These are phyloP conservation scores for Wickerhamomyces sydowiorum DNA, from an alignment of 805 yeast genomes.

Conservation along the genomic window DNA sequence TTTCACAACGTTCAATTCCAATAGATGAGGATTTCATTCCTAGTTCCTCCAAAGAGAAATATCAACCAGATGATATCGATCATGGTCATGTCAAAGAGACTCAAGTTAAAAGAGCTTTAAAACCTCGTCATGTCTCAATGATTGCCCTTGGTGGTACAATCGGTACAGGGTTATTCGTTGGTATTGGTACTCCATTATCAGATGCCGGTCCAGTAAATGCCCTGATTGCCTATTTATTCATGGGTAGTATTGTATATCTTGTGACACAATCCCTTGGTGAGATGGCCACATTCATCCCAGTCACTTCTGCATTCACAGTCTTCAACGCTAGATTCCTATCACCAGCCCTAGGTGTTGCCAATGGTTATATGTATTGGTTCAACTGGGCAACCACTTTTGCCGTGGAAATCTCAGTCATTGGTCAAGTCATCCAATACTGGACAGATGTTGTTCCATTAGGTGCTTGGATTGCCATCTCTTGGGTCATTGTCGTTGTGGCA, in stretches of 20 bases:
- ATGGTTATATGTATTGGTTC: slow-evolving; percentile 69
- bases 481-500: slow-evolving; percentile 35
- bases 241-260: slow-evolving; percentile 54
- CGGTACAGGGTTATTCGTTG: slow-evolving; percentile 66
- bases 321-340: slow-evolving; percentile 59
- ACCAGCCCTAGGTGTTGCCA: slow-evolving; percentile 61
- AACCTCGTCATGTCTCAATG: slow-evolving; percentile 63
- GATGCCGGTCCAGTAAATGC: slow-evolving; percentile 63
- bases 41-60: background rate
- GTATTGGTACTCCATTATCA: slow-evolving; percentile 48
- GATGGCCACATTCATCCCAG: slow-evolving; percentile 71
- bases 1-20: background rate
- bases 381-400: slow-evolving; percentile 70
- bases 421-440: slow-evolving; percentile 50
- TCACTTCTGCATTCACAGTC: slow-evolving; percentile 54
- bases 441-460: slow-evolving; percentile 50
- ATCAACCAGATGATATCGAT: slow-evolving; percentile 18
- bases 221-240: slow-evolving; percentile 54
- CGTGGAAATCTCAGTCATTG: slow-evolving; percentile 50
- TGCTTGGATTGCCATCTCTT: slow-evolving; percentile 56
- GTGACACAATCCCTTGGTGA: slow-evolving; percentile 67
- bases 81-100: slow-evolving; percentile 28
- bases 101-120: slow-evolving; percentile 50
- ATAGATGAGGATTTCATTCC: background rate
- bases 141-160: slow-evolving; percentile 72